Evolutionary conservation across 2,329 filamentous ascomycete genomes (phyloP).

Genomic region (Colletotrichum falcatum): DNA sequence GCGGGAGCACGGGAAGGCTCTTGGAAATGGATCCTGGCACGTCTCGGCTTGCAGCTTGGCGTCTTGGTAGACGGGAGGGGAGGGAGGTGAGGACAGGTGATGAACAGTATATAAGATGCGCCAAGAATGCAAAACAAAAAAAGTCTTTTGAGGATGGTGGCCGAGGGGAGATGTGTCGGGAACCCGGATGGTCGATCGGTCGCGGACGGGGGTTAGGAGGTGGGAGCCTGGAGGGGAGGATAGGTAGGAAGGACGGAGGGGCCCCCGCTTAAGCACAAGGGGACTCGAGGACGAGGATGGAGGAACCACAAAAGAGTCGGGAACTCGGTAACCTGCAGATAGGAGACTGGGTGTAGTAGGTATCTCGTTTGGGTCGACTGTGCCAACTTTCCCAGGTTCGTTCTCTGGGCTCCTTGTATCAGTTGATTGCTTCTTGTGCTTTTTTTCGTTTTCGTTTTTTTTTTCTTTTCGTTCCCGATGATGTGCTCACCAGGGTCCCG

Average conservation of each 20-base stretch:
- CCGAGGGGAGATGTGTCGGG: constrained; percentile 20
- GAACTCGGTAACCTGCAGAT: constrained; percentile 33
- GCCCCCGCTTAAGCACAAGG: constrained; percentile 19
- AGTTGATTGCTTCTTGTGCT: neutral
- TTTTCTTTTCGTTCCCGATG: too few relatives aligned
- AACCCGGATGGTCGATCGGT: constrained; percentile 39
- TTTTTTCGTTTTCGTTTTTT: too few relatives aligned
- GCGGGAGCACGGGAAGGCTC: neutral
- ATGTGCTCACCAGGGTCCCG: neutral
- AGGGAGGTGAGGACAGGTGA: constrained; percentile 9
- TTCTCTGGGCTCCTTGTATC: neutral
- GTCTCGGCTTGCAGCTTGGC: constrained; percentile 40
- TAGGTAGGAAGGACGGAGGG: constrained; percentile 35
- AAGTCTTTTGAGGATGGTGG: neutral
- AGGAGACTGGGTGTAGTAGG: neutral
- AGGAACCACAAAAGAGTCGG: constrained; percentile 28
- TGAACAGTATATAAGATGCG: constrained; percentile 35
- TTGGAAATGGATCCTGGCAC: constrained; percentile 15
- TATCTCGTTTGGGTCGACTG: constrained; percentile 22
- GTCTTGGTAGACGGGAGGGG: constrained; percentile 23
- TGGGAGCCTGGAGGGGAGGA: too few relatives aligned
- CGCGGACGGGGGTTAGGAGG: constrained; percentile 26
- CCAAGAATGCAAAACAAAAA: constrained; percentile 7
- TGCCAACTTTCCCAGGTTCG: neutral
- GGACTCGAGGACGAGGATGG: constrained; percentile 30